A percentile compares a stretch with the other conserved stretches of the same genome.
Conservation (phyloP, 495 filamentous ascomycete genomes). For the Staphylotrichum tortipilum region DNA sequence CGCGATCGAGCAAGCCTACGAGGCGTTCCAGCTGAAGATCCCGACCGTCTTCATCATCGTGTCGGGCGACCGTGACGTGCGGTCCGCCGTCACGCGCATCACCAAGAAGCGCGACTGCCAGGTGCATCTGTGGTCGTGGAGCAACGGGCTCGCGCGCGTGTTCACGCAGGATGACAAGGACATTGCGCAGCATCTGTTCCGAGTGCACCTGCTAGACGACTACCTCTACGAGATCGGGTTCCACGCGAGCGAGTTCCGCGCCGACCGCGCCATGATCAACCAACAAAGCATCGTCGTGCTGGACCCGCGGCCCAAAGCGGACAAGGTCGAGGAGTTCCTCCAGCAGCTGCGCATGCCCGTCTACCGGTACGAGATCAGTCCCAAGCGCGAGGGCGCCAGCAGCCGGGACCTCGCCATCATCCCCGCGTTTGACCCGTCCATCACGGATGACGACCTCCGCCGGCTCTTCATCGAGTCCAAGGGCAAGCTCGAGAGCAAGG, state of each 20-base stretch:
- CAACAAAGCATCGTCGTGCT: constrained; percentile 6
- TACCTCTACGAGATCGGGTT: constrained; percentile 4
- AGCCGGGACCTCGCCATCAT: constrained; percentile 7
- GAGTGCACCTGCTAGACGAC: constrained; percentile 2
- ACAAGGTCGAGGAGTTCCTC: not conserved
- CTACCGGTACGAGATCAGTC: not conserved
- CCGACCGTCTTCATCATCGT: constrained; percentile 5
- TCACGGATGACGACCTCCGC: not conserved
- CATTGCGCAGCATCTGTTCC: not conserved
- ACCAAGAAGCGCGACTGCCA: not conserved
- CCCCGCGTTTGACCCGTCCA: not conserved
- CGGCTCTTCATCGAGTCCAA: constrained; percentile 1
- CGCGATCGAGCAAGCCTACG: not conserved
- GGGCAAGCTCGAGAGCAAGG: not conserved
- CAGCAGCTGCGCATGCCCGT: not conserved
- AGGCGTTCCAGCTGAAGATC: not conserved
- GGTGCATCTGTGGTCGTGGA: constrained; percentile 10
- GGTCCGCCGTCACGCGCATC: not conserved
- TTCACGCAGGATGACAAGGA: not conserved
- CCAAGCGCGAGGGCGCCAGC: not conserved
- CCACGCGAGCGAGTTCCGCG: not conserved
- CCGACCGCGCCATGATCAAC: not conserved
- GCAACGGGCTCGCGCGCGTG: constrained; percentile 1
- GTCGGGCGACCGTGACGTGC: constrained; percentile 8
- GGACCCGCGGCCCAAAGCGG: constrained; percentile 1